Evolutionary conservation across 352 stramenopile genomes (phyloP), one percentile per base, ranked within the genome.

Genomic region (Phytophthora chlamydospora): DNA sequence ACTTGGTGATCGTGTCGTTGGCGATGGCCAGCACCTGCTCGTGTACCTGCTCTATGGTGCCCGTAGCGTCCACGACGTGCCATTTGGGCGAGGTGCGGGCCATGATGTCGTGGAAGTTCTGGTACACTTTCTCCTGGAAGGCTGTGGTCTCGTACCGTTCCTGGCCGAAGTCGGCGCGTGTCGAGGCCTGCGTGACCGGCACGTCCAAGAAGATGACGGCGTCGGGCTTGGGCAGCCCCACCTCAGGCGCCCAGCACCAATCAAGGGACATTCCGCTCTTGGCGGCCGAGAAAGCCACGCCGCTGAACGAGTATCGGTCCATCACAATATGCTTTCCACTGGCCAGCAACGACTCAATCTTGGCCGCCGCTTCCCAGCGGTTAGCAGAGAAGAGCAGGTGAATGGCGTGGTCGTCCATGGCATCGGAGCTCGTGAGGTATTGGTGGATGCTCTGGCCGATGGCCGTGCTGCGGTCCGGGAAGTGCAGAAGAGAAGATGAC

Each of bases 331-430:
- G 96, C 34, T 85, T 91, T 29, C 97, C 97, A 50, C 75, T 80
- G 6, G 52, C 44, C 6, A 97, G 66, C 36, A 93, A 69, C 2
- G 75, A 54, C 49, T 91, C 76, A 34, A 96, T 89, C 50, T 82
- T 83, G 27, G 46, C 48, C 8, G 85, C 88, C n/a, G 90, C 88
- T 72, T 99, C 98, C 98, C 98, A 99, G 45, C 98, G 95, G 81
- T 99, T 99, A 16, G 98, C 97, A 34, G 95, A 98, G 82, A 99
- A 99, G 24, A 99, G 83, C 38, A 99, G 79, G 78, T 99, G 98
- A 55, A 99, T 97, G 21, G 90, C 95, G 43, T 90, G 89, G 86
- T 99, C 98, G 73, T 99, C 96, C 77, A 99, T 90, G 41, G 83
- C 32, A 3, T 72, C 87, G 38, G 70, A 83, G 52, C 81, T 96